Evolutionary conservation across 768 basidiomycete species (phyloP).

Genomic region (Boletus speciosus): DNA sequence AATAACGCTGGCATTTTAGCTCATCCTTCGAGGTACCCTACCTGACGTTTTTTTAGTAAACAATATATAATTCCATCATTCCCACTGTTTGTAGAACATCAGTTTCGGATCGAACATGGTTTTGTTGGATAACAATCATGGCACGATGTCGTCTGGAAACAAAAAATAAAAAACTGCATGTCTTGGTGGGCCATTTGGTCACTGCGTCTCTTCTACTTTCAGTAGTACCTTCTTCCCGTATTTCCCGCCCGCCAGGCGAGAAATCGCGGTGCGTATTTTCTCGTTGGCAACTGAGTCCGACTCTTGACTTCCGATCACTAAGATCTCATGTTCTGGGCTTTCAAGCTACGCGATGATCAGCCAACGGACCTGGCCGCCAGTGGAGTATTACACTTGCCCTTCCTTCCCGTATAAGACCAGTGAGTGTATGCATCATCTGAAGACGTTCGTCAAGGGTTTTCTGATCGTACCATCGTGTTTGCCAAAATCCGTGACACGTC

Average conservation of each 20-base stretch:
- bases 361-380: neutral
- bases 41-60: neutral
- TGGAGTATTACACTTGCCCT: constrained; percentile 39
- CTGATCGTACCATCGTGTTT: constrained; percentile 62
- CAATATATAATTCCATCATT: neutral
- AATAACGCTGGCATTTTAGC: constrained; percentile 7
- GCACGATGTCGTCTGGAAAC: neutral
- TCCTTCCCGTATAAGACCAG: constrained; percentile 49
- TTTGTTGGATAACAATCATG: neutral
- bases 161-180: neutral
- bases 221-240: constrained; percentile 52
- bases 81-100: neutral
- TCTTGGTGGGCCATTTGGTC: neutral
- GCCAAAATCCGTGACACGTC: constrained; percentile 76
- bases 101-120: neutral
- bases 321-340: constrained; percentile 66
- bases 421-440: constrained; percentile 48
- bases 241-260: constrained; percentile 33
- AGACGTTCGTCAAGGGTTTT: constrained; percentile 48
- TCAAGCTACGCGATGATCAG: constrained; percentile 46
- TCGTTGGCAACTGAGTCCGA: constrained; percentile 37
- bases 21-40: neutral
- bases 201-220: constrained; percentile 32
- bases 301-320: constrained; percentile 44
- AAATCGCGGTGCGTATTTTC: constrained; percentile 34